phyloP scores from a whole-genome alignment of 2,329 filamentous ascomycete species.

The Byssoonygena ceratinophila region DNA sequence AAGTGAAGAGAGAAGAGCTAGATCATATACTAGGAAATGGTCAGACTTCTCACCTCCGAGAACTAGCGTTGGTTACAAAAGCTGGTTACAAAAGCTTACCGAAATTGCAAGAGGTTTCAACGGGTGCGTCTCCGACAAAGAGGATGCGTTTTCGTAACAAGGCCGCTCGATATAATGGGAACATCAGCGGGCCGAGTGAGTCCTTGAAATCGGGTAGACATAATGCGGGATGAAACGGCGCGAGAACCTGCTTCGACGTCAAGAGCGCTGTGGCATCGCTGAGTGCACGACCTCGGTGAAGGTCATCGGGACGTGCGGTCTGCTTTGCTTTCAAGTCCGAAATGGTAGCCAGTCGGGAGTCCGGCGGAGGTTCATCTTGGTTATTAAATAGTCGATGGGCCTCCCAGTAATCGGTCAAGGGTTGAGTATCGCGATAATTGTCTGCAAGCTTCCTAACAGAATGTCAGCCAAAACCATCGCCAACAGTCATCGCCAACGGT shows the following conservation, averaged over 20 bases:
- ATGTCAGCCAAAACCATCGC: not conserved
- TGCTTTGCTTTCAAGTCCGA: slow-evolving; percentile 40
- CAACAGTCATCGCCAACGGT: not conserved
- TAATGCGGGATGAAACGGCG: slow-evolving; percentile 73
- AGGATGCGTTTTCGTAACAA: slow-evolving; percentile 78
- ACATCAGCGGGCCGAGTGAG: slow-evolving; percentile 80
- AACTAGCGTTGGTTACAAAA: slow-evolving; percentile 19
- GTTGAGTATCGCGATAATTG: slow-evolving; percentile 51
- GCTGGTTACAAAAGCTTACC: slow-evolving; percentile 43
- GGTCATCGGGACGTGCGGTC: slow-evolving; percentile 41
- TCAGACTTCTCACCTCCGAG: too few relatives aligned
- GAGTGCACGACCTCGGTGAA: slow-evolving; percentile 30
- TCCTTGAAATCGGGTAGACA: slow-evolving; percentile 68
- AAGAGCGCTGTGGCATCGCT: slow-evolving; percentile 36
- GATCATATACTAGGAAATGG: slow-evolving; percentile 61
- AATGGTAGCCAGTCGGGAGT: slow-evolving; percentile 46
- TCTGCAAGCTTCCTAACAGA: slow-evolving; percentile 46
- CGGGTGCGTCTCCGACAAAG: slow-evolving; percentile 74
- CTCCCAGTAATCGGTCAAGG: slow-evolving; percentile 74
- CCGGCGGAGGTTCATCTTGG: slow-evolving; percentile 29
- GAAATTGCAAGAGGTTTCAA: slow-evolving; percentile 78
- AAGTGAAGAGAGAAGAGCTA: slow-evolving; percentile 86
- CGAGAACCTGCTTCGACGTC: slow-evolving; percentile 48
- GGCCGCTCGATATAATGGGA: slow-evolving; percentile 79
- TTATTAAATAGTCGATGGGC: slow-evolving; percentile 31